Evolutionary conservation across 495 filamentous ascomycete species (phyloP).

Genomic region (Xylaria venustula): DNA sequence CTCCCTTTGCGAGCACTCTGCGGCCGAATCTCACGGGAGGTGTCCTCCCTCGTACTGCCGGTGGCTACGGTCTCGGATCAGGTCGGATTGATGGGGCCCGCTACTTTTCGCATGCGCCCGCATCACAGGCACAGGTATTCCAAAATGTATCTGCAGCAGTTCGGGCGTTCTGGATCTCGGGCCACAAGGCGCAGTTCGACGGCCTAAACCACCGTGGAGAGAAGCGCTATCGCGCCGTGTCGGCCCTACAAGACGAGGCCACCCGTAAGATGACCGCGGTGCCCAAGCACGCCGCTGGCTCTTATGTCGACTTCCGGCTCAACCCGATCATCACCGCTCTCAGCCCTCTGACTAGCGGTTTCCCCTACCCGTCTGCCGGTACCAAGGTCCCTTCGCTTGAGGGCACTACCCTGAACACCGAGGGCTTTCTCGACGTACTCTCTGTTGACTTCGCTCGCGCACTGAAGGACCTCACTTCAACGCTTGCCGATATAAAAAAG

Average conservation of each 20-base stretch:
- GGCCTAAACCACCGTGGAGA: conserved; percentile 68
- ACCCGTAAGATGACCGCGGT: conserved; percentile 56
- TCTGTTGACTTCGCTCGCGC: conserved; percentile 87
- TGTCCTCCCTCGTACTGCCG: conserved; percentile 76
- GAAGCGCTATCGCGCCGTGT: conserved; percentile 72
- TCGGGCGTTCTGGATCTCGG: conserved; percentile 84
- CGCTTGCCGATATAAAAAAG: conserved; percentile 78
- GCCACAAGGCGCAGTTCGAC: conserved; percentile 81
- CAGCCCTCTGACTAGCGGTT: conserved; percentile 54
- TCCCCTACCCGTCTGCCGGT: conserved; percentile 34
- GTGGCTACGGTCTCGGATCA: conserved; percentile 73
- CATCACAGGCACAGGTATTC: conserved; percentile 84
- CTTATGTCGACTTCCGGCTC: conserved; percentile 79
- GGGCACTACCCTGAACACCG: conserved; percentile 63
- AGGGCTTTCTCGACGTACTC: conserved; percentile 78
- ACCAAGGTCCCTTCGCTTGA: conserved; percentile 34
- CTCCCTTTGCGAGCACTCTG: conserved; percentile 87
- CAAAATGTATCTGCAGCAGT: conserved; percentile 90
- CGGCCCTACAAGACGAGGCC: conserved; percentile 66
- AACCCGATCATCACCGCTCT: conserved; percentile 86
- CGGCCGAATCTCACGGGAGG: conserved; percentile 92
- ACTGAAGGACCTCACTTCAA: conserved; percentile 74
- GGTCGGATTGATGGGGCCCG: conserved; percentile 70
- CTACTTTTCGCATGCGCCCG: conserved; percentile 86
- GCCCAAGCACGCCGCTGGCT: conserved; percentile 62